Conservation (phyloP, 352 stramenopile species). For the Chrysophaeum taylorii region DNA sequence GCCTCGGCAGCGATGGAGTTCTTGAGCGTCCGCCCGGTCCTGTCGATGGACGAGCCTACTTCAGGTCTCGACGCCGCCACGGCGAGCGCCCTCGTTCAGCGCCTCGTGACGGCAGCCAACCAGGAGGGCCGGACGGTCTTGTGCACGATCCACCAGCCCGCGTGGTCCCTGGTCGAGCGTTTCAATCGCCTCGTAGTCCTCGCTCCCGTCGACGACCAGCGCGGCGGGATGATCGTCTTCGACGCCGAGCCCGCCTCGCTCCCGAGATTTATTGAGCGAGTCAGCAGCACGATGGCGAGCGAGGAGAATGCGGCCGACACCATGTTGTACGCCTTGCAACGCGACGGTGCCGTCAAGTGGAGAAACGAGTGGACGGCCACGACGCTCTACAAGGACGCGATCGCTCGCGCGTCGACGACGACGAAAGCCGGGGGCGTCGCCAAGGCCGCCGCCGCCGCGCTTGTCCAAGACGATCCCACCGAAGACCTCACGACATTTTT, state of each 20-base stretch:
- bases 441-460: no score
- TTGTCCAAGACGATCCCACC: no score
- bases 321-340: no score
- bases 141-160: slow-evolving; percentile 52
- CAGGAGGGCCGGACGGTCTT: slow-evolving; percentile 53
- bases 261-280: background rate
- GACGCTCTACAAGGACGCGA: no score
- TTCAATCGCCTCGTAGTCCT: slow-evolving; percentile 55
- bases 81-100: slow-evolving; percentile 51
- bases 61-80: slow-evolving; percentile 26
- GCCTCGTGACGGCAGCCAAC: slow-evolving; percentile 42
- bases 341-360: no score
- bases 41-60: slow-evolving; percentile 52
- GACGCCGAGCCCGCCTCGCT: background rate
- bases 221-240: slow-evolving; percentile 18
- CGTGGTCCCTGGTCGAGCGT: slow-evolving; percentile 53
- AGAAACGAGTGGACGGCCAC: no score
- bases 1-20: slow-evolving; percentile 65
- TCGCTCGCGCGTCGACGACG: no score
- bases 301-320: background rate
- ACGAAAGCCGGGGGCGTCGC: no score
- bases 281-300: background rate
- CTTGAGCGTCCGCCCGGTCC: slow-evolving; percentile 54
- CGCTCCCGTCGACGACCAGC: fast-evolving
- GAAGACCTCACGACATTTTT: no score